Conservation (phyloP, 768 basidiomycete genomes). For the Phallus indusiatus region DNA sequence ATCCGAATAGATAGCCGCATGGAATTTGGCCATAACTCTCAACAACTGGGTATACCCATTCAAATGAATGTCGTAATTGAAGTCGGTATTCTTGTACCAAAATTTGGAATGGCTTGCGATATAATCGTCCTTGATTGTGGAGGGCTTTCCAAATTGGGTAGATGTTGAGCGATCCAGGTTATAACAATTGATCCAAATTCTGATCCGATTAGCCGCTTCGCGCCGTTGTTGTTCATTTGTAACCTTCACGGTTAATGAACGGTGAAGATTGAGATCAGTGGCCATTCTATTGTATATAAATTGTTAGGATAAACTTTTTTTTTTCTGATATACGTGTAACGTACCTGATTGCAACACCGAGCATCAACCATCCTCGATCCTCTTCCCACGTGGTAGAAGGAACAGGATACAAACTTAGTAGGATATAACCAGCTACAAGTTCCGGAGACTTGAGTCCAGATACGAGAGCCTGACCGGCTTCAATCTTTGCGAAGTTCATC, state of each 20-base stretch:
- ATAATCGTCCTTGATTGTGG: conserved; percentile 68
- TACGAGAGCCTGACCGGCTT: conserved; percentile 70
- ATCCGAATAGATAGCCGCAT: conserved; percentile 37
- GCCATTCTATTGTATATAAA: conserved; percentile 51
- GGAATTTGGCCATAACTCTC: conserved; percentile 23
- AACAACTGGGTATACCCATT: not conserved
- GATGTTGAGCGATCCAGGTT: conserved; percentile 86
- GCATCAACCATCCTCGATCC: conserved; percentile 82
- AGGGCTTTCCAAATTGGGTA: conserved; percentile 80
- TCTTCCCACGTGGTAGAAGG: conserved; percentile 80
- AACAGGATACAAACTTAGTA: conserved; percentile 65
- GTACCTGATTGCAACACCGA: conserved; percentile 81
- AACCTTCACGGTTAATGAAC: conserved; percentile 62
- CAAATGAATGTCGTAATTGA: conserved; percentile 2
- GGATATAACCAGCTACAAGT: conserved; percentile 35
- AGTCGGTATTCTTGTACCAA: conserved; percentile 25
- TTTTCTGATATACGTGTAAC: conserved; percentile 6
- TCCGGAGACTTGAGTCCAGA: conserved; percentile 54
- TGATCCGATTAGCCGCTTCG: conserved; percentile 82
- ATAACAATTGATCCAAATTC: conserved; percentile 86
- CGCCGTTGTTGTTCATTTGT: conserved; percentile 74
- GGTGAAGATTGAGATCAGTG: conserved; percentile 81
- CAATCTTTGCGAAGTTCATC: conserved; percentile 68
- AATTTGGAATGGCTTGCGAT: conserved; percentile 35
- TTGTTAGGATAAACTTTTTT: not conserved